Base-by-base conservation (phyloP, 2,329 filamentous ascomycete genomes). In the Drechslerella coelobrocha region DNA sequence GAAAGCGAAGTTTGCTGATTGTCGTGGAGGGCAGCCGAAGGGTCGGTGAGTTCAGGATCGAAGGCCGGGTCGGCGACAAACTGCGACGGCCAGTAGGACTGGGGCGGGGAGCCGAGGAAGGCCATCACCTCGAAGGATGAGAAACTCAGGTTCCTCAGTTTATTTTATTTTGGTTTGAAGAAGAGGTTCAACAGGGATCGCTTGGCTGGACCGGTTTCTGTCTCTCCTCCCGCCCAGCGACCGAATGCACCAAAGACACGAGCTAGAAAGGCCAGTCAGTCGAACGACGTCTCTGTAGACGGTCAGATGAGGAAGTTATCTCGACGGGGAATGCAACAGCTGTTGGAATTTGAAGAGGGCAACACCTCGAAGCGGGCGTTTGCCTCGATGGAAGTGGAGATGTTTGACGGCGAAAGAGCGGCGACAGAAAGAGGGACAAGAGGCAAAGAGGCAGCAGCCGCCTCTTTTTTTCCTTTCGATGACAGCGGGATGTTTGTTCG, bases 21-120 rank as follows among this genome's bases (percentile, higher is more conserved):
- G 57, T 69, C 65, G 53, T 69, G 65, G 39, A 69, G 47, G 47
- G 26, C 55, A 31, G 45, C 53, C 6, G 65, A 54, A 29, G 65
- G 65, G n/a, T 69, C 65, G 27, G 65, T 59, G 45, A 69, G 65
- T 62, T 69, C 65, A 31, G 65, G 65, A 29, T 69, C 65, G 57
- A 69, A 69, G 7, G 65, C 65, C 37, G 65, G 57, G 45, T 69
- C 65, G 21, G 63, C 45, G 57, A 69, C 65, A 61, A 69, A 69
- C 57, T 34, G 65, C 51, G 65, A 59, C 6, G 65, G 57, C 65
- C 65, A 69, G 65, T 69, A 69, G 52, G 65, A 45, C 59, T 69
- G 65, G 34, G 65, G 65, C 45, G 65, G 57, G 34, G 57, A 57
- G 17, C 65, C 65, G 45, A 69, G 52, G 57, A 57, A 69, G 45